Conservation (phyloP, 2,329 filamentous ascomycete species). For the Penicillium sp. region DNA sequence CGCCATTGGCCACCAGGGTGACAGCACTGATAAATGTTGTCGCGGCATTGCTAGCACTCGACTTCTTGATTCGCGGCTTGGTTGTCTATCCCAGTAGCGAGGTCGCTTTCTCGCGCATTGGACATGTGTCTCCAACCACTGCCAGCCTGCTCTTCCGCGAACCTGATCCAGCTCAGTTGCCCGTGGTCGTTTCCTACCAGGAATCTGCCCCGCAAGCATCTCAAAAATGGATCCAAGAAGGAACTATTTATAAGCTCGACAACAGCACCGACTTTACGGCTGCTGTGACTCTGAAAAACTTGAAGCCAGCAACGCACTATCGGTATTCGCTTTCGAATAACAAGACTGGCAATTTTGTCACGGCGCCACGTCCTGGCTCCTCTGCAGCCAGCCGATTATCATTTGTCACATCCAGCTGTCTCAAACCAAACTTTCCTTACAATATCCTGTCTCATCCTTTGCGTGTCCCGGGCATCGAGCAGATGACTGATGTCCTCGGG, state of each 20-base stretch:
- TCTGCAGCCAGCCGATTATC: constrained; percentile 66
- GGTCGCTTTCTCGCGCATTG: constrained; percentile 77
- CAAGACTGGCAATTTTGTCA: constrained; percentile 72
- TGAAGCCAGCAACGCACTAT: constrained; percentile 68
- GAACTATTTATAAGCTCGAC: constrained; percentile 59
- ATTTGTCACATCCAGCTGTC: constrained; percentile 87
- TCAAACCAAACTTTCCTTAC: constrained; percentile 88
- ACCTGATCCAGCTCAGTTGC: constrained; percentile 67
- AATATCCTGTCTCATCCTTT: constrained; percentile 75
- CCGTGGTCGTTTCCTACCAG: constrained; percentile 63
- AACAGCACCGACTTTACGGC: constrained; percentile 79
- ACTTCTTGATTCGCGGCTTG: constrained; percentile 70
- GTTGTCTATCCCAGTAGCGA: constrained; percentile 65
- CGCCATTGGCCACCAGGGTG: constrained; percentile 57
- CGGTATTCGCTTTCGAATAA: constrained; percentile 84
- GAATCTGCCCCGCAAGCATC: constrained; percentile 30
- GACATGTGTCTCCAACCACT: constrained; percentile 73
- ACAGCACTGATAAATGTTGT: constrained; percentile 67
- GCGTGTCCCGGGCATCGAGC: constrained; percentile 70
- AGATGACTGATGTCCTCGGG: constrained; percentile 67
- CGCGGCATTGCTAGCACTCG: constrained; percentile 63
- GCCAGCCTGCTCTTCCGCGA: constrained; percentile 82
- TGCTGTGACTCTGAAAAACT: constrained; percentile 59
- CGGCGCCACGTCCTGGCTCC: constrained; percentile 65
- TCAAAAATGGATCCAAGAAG: constrained; percentile 58